Evolutionary conservation across 768 basidiomycete species (phyloP), one percentile per base, ranked within the genome.

Genomic region (Mycena latifolia): DNA sequence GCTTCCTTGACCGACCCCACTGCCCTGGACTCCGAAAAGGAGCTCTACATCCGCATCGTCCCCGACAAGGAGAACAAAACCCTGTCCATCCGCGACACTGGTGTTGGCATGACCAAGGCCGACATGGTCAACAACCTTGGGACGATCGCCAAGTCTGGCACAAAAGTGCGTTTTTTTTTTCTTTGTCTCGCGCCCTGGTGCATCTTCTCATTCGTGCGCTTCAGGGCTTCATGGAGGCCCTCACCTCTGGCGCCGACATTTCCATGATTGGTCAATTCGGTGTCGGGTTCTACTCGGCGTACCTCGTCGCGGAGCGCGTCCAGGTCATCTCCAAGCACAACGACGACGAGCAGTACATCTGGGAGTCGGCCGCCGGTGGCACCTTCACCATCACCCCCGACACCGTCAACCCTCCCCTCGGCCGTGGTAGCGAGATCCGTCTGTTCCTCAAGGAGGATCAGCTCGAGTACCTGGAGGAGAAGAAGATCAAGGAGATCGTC

Each of bases 281-380:
- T 96, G 97, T 99, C 80, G 97, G 97, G 85, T 99, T 99, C 91
- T 99, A 99, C 90, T 98, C 97, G 52, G 94, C 95, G 18, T 99
- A 99, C 88, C 95, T 99, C 74, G 96, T 99, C 71, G 96, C 97
- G 73, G 97, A 99, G 84, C 92, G 92, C 71, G 97, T 99, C 5
- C 96, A 98, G 81, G 95, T 99, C 77, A 92, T 98, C 82, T 95
- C 96, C 71, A 99, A 99, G 85, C 96, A 99, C 88, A 99, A 99
- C 76, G 97, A 99, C 74, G 97, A 99, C 79, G 98, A 99, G 84
- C 97, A 99, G 82, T 99, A 99, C 85, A 96, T 99, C 81, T 99
- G 97, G 98, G 97, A 99, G 87, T 99, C 97, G n/a, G 92, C 98
- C 69, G 97, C 97, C 33, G 98, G 97, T 77, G 98, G 97, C 61